These are phyloP conservation scores for Suhomyces kilbournensis DNA, from an alignment of 805 yeast species.

Conservation along the genomic window DNA sequence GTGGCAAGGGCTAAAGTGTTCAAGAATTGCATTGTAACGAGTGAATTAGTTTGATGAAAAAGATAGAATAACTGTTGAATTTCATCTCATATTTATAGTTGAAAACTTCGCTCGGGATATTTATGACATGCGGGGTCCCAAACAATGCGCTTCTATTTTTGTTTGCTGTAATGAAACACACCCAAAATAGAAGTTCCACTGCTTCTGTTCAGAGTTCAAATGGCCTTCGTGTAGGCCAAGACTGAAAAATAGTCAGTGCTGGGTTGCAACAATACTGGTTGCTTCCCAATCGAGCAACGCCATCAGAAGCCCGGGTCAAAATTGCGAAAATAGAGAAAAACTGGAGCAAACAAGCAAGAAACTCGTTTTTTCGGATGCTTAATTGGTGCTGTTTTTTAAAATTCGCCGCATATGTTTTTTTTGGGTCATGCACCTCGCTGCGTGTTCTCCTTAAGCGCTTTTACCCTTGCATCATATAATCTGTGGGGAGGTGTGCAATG, in stretches of 20 bases:
- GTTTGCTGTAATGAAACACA: not conserved
- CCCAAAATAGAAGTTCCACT: not conserved
- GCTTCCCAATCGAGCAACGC: not conserved
- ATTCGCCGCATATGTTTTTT: not conserved
- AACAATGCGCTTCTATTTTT: not conserved
- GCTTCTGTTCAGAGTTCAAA: not conserved
- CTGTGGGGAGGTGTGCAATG: not conserved
- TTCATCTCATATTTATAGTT: not conserved
- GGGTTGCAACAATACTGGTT: not conserved
- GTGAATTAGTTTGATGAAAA: not conserved
- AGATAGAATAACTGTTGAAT: not conserved
- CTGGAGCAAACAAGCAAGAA: not conserved
- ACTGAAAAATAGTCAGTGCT: not conserved
- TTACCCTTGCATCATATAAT: not conserved
- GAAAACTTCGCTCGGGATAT: not conserved
- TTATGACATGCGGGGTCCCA: not conserved
- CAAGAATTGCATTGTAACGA: conserved; percentile 10
- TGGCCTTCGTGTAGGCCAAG: not conserved
- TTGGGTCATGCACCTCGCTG: not conserved
- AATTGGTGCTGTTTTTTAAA: not conserved
- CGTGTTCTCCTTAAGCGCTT: not conserved
- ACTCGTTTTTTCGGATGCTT: not conserved
- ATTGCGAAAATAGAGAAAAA: not conserved
- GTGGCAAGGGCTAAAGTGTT: conserved; percentile 18
- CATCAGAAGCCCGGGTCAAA: not conserved